These are phyloP conservation scores for Alternaria atra DNA, from an alignment of 2,329 filamentous ascomycete species.

Conservation along the genomic window DNA sequence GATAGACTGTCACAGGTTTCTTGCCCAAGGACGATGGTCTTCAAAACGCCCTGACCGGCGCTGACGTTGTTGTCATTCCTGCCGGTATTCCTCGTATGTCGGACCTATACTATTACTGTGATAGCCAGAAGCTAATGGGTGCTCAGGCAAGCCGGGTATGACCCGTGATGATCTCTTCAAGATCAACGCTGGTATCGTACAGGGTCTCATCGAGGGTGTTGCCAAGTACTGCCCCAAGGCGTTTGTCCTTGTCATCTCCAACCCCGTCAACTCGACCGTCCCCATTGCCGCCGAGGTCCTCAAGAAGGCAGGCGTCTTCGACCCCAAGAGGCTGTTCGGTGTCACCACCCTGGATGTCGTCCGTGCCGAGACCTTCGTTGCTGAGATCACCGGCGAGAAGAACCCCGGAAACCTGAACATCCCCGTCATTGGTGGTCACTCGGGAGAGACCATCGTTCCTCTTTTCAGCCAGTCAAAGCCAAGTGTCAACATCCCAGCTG, in stretches of 20 bases:
- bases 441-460: conserved; percentile 96
- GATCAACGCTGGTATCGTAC: conserved; percentile 98
- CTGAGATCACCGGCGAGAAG: conserved; percentile 81
- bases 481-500: conserved; percentile 78
- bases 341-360: conserved; percentile 99
- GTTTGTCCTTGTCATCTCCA: conserved; percentile 96
- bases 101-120: neutral
- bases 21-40: conserved; percentile 85
- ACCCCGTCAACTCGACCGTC: conserved; percentile 99
- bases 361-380: conserved; percentile 95
- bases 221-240: conserved; percentile 92
- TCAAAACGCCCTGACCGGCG: conserved; percentile 87
- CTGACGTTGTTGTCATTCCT: conserved; percentile 96
- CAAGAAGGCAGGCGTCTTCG: conserved; percentile 91
- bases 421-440: conserved; percentile 96
- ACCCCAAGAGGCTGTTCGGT: conserved; percentile 95
- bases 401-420: conserved; percentile 85
- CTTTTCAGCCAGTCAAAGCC: conserved; percentile 93
- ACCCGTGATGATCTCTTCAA: conserved; percentile 99
- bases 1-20: conserved; percentile 81
- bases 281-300: conserved; percentile 97
- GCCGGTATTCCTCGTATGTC: conserved; percentile 91
- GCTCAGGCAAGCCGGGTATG: conserved; percentile 95
- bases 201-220: conserved; percentile 87
- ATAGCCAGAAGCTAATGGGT: conserved; percentile 23